phyloP scores from a whole-genome alignment of 139 green algal species.

The Coelastrella sp. region DNA sequence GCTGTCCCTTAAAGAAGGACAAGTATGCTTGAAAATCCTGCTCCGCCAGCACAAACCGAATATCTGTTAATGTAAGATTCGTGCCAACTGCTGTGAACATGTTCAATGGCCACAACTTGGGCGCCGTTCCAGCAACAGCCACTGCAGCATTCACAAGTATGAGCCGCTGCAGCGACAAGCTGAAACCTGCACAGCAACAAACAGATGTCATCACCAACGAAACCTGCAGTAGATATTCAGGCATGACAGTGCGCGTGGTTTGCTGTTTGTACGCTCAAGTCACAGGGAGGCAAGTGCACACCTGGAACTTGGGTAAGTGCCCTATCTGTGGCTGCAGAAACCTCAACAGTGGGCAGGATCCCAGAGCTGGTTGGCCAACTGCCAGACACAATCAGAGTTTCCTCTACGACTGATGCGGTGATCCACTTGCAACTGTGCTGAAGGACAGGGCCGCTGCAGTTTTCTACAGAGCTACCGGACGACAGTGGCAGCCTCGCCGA shows the following conservation, averaged over 20 bases:
- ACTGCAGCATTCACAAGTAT: background rate
- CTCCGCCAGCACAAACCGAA: slow-evolving; percentile 9
- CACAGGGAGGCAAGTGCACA: background rate
- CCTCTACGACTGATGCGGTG: background rate
- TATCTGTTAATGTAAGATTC: background rate
- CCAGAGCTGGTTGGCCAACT: background rate
- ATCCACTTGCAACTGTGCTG: background rate
- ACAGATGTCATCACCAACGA: background rate
- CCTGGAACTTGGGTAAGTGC: background rate
- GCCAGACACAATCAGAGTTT: background rate
- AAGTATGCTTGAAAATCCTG: background rate
- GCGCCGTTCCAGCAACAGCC: background rate
- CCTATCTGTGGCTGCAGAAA: background rate
- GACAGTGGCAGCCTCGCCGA: background rate
- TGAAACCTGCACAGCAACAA: background rate
- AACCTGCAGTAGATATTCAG: too few relatives aligned
- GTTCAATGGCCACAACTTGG: background rate
- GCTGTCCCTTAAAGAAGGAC: background rate
- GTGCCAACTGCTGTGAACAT: background rate
- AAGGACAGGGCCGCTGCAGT: background rate
- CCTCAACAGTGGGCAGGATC: background rate
- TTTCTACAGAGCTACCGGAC: background rate
- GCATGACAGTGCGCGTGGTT: background rate
- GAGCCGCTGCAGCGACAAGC: background rate
- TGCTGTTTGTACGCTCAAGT: too few relatives aligned